Percentiles rank a stretch among this genome's conserved stretches.
Conservation (phyloP, 1,284 basidiomycete genomes). For the Sparassis latifolia region DNA sequence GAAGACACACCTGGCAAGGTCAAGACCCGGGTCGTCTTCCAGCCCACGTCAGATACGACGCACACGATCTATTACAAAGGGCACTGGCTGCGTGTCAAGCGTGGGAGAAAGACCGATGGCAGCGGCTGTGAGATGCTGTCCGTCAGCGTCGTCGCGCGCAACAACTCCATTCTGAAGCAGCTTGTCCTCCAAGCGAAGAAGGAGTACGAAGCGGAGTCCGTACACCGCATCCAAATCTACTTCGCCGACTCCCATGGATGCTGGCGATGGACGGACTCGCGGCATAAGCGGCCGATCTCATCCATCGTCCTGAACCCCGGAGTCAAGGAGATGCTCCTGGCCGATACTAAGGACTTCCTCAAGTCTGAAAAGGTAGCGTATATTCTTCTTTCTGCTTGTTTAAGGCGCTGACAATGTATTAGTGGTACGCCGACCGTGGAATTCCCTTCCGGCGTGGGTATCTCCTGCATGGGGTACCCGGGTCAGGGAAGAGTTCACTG, state of each 20-base stretch:
- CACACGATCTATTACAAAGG: slow-evolving; percentile 79
- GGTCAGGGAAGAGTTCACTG: slow-evolving; percentile 75
- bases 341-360: slow-evolving; percentile 76
- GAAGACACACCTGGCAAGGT: slow-evolving; percentile 58
- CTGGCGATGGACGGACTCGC: slow-evolving; percentile 78
- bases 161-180: slow-evolving; percentile 75
- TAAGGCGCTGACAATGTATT: slow-evolving; percentile 11
- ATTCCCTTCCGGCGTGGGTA: slow-evolving; percentile 85
- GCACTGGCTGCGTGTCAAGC: slow-evolving; percentile 71
- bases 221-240: slow-evolving; percentile 79
- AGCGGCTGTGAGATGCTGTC: slow-evolving; percentile 65
- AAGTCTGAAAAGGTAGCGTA: slow-evolving; percentile 61
- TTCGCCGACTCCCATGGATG: slow-evolving; percentile 81
- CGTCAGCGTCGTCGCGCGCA: slow-evolving; percentile 75
- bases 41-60: slow-evolving; percentile 76
- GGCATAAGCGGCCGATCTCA: slow-evolving; percentile 74
- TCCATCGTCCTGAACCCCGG: slow-evolving; percentile 77
- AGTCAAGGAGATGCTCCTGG: slow-evolving; percentile 78
- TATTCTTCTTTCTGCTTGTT: slow-evolving; percentile 1
- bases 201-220: slow-evolving; percentile 76
- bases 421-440: slow-evolving; percentile 47
- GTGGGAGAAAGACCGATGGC: slow-evolving; percentile 58
- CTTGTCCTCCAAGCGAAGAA: slow-evolving; percentile 82
- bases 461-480: slow-evolving; percentile 75
- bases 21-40: slow-evolving; percentile 76